Evolutionary conservation across 768 basidiomycete genomes (phyloP), one percentile per base, ranked within the genome.

Genomic region (Crucibulum laeve): DNA sequence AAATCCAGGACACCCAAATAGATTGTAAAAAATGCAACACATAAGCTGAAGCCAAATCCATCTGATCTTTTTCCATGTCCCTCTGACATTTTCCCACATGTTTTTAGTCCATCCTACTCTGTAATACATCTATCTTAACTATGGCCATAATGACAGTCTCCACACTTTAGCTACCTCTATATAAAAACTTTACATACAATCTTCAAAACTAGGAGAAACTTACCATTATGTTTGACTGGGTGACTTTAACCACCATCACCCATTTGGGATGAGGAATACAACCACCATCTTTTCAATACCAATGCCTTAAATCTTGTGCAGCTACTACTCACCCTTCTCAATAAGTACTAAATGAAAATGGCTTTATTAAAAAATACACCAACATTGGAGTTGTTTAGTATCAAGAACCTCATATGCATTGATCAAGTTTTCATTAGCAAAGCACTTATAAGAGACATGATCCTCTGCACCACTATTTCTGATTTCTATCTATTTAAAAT

Each of bases 171-270:
- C n/a, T n/a, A n/a, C n/a, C n/a, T n/a, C n/a, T n/a, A n/a, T n/a
- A n/a, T n/a, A n/a, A n/a, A n/a, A n/a, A n/a, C n/a, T n/a, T n/a
- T n/a, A n/a, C n/a, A n/a, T n/a, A n/a, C n/a, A n/a, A n/a, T n/a
- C n/a, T n/a, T n/a, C n/a, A n/a, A n/a, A n/a, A n/a, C 35, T 21
- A 40, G 33, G 35, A 19, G 14, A n/a, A 32, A 11, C 19, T 32
- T 37, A 45, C 15, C 53, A 52, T 13, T 38, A 40, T 19, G 39
- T 69, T 4, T 64, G 59, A 63, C 45, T 59, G 0, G 69, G 69
- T 0, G 64, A 71, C 53, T 70, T 73, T 54, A 73, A 73, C 49
- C 45, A 58, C 1, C 68, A 73, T 38, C 66, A 69, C 49, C 62
- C 64, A 0, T 60, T 2, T 72, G 70, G 70, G 68, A 72, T 17